These are phyloP conservation scores for Ogataea zsoltii DNA, from an alignment of 805 yeast species.

Conservation along the genomic window DNA sequence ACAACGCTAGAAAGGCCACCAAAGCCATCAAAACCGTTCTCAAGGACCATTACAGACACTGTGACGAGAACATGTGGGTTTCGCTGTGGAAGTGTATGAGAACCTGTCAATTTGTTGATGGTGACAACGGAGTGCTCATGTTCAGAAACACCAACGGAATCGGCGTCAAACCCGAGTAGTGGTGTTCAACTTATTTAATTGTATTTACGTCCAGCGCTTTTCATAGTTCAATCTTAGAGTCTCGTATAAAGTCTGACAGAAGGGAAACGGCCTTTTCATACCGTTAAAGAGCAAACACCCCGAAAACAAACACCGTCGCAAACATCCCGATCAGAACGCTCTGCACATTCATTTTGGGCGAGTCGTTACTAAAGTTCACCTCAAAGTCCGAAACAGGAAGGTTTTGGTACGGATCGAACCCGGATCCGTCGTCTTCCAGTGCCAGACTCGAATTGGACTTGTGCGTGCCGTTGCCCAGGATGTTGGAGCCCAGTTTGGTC, in stretches of 20 bases:
- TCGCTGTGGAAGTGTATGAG: conserved; percentile 60
- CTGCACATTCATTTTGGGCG: conserved; percentile 11
- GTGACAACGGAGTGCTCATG: conserved; percentile 65
- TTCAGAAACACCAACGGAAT: conserved; percentile 57
- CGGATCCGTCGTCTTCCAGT: conserved; percentile 8
- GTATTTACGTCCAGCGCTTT: neutral
- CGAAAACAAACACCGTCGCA: conserved; percentile 17
- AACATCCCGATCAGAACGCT: conserved; percentile 15
- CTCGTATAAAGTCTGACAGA: conserved; percentile 1
- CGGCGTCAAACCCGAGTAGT: conserved; percentile 37
- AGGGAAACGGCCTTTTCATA: neutral
- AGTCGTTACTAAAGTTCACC: conserved; percentile 22
- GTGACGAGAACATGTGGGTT: conserved; percentile 57
- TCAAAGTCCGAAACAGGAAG: conserved; percentile 25
- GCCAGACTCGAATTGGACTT: conserved; percentile 4
- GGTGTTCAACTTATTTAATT: neutral
- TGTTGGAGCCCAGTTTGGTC: conserved; percentile 8
- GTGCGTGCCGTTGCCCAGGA: conserved; percentile 6
- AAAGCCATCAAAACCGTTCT: conserved; percentile 52
- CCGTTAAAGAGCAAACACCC: conserved; percentile 18
- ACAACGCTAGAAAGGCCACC: conserved; percentile 54
- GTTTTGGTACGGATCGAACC: conserved; percentile 24
- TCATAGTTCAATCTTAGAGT: neutral
- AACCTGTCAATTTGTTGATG: conserved; percentile 71
- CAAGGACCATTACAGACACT: conserved; percentile 51